Conservation (phyloP, 345 rosid species). For the Arabidopsis arenosa region DNA sequence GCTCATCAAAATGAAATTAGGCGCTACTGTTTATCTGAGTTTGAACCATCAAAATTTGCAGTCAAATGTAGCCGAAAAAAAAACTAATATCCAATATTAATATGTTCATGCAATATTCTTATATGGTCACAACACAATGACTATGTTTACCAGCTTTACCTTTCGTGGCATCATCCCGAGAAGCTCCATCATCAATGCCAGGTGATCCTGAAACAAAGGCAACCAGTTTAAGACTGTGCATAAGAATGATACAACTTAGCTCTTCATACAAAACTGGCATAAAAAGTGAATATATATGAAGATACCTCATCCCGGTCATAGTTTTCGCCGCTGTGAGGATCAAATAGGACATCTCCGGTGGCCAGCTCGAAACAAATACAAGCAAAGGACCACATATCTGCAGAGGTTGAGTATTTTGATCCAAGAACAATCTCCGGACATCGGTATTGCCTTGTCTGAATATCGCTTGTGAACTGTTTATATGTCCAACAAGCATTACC, state of each 20-base stretch:
- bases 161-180: constrained; percentile 85
- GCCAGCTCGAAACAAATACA: constrained; percentile 93
- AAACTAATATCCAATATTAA: neutral
- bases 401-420: constrained; percentile 82
- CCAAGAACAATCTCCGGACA: constrained; percentile 94
- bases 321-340: constrained; percentile 93
- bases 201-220: constrained; percentile 70
- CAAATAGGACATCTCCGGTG: constrained; percentile 88
- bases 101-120: neutral
- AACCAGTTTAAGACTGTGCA: neutral
- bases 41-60: neutral
- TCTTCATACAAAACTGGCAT: neutral
- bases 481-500: constrained; percentile 98
- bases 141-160: constrained; percentile 49
- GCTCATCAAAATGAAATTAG: neutral
- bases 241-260: neutral
- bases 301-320: constrained; percentile 87
- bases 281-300: constrained; percentile 4
- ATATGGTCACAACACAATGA: neutral
- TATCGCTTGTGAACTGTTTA: constrained; percentile 92
- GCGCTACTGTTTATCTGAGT: neutral
- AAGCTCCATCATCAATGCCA: constrained; percentile 98
- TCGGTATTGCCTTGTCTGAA: constrained; percentile 94
- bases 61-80: neutral
- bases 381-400: constrained; percentile 96